Conservation (phyloP, 1,284 basidiomycete species). For the Uromyces viciae-fabae region DNA sequence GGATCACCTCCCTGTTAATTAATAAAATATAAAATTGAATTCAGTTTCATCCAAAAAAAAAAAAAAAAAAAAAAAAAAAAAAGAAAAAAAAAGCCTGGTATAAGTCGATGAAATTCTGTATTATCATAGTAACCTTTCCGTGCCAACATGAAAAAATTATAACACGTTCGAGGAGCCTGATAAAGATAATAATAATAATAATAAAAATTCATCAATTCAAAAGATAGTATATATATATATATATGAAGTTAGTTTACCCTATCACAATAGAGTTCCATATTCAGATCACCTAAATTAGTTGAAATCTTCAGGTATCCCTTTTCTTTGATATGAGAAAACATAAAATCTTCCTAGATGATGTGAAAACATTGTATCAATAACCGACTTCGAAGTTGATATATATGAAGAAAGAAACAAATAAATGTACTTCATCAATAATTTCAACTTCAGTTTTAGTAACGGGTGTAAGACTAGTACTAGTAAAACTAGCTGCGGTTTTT, state of each 20-base stretch:
- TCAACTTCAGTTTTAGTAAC: conserved; percentile 72
- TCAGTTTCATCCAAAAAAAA: neutral
- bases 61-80: neutral
- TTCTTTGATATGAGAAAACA: conserved; percentile 63
- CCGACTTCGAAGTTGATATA: too few species aligned
- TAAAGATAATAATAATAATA: neutral
- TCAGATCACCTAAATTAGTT: conserved; percentile 82
- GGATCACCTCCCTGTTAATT: conserved; percentile 94
- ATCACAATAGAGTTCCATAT: conserved; percentile 86
- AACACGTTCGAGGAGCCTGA: conserved; percentile 56
- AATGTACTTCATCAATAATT: conserved; percentile 75
- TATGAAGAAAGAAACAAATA: neutral
- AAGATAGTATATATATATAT: neutral
- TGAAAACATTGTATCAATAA: too few species aligned
- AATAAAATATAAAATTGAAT: neutral
- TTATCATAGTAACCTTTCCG: conserved; percentile 83
- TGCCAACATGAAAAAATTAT: conserved; percentile 57
- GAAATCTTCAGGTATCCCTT: conserved; percentile 79
- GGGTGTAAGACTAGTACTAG: conserved; percentile 83
- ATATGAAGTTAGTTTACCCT: conserved; percentile 60
- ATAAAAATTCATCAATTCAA: neutral
- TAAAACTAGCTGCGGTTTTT: conserved; percentile 84
- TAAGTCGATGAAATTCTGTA: conserved; percentile 80
- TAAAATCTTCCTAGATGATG: conserved; percentile 72
- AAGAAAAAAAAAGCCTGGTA: conserved; percentile 93